Evolutionary conservation across 106 monocot genomes (phyloP).

Genomic region (Iris macrosiphon): DNA sequence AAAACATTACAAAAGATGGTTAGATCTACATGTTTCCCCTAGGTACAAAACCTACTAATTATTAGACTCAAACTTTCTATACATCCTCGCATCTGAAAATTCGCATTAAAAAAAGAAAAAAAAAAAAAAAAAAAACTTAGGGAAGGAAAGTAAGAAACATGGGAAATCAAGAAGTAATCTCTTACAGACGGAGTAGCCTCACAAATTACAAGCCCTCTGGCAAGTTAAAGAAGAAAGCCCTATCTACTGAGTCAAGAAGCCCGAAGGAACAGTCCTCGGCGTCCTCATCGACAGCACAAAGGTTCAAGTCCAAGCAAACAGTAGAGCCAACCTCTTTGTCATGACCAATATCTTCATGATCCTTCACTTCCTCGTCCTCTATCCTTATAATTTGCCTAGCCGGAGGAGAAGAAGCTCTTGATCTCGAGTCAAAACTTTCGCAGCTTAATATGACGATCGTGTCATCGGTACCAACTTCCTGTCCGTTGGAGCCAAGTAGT

Average conservation of each 20-base stretch:
- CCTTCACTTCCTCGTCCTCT: conserved; percentile 22
- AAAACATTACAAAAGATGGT: too few relatives aligned
- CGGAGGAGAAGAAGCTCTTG: conserved; percentile 61
- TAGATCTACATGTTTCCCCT: too few relatives aligned
- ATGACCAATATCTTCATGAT: conserved; percentile 11
- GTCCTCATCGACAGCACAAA: conserved; percentile 32
- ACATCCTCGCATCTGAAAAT: conserved; percentile 10
- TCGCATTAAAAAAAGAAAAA: neutral
- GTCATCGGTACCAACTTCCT: conserved; percentile 44
- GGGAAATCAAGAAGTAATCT: conserved; percentile 1
- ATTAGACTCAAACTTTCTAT: too few relatives aligned
- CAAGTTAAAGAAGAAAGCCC: conserved; percentile 53
- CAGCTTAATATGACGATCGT: conserved; percentile 82
- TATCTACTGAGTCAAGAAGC: conserved; percentile 51
- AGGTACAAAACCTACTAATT: too few relatives aligned
- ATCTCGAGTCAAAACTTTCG: conserved; percentile 72
- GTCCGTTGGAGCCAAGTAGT: conserved; percentile 17
- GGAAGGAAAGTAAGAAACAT: conserved; percentile 3
- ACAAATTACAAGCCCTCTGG: conserved; percentile 24
- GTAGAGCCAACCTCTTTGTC: conserved; percentile 12
- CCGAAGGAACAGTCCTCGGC: conserved; percentile 5
- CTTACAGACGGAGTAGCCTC: neutral
- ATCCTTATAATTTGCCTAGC: conserved; percentile 48
- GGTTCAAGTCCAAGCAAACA: conserved; percentile 73
- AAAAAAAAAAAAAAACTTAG: neutral